These are phyloP conservation scores for Vaccinium vitisidaea DNA, from an alignment of 148 eudicot genomes.

Conservation along the genomic window DNA sequence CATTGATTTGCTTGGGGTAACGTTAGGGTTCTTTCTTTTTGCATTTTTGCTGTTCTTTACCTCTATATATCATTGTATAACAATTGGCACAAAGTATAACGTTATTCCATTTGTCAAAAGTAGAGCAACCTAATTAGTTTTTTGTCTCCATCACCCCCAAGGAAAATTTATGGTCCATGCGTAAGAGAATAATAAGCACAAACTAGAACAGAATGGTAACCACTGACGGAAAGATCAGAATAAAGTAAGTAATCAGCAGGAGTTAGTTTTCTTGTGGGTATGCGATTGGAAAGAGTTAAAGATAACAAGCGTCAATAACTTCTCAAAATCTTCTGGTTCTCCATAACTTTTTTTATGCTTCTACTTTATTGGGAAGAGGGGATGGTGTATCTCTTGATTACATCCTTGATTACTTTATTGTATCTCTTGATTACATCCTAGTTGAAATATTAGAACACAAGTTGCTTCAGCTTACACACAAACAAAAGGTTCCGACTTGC, in stretches of 20 bases:
- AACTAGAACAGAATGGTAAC: neutral
- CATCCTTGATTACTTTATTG: too few relatives aligned
- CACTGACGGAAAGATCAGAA: neutral
- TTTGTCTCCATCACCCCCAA: neutral
- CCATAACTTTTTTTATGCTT: neutral
- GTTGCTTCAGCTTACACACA: neutral
- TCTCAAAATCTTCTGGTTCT: neutral
- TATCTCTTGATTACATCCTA: too few relatives aligned
- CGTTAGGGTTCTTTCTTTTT: neutral
- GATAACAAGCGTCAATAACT: neutral
- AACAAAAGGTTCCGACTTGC: neutral
- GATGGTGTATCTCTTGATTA: too few relatives aligned
- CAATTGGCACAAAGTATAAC: neutral
- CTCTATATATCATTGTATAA: neutral
- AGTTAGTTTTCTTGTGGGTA: neutral
- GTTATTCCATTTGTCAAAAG: neutral
- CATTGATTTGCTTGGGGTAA: constrained; percentile 4
- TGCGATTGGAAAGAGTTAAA: neutral
- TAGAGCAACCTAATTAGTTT: neutral
- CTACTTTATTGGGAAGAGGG: neutral
- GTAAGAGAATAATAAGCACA: neutral
- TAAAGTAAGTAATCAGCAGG: neutral
- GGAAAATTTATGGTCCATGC: neutral
- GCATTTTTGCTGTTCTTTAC: neutral
- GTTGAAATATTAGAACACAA: neutral